Conservation (phyloP, 345 rosid genomes). For the Salix exigua region DNA sequence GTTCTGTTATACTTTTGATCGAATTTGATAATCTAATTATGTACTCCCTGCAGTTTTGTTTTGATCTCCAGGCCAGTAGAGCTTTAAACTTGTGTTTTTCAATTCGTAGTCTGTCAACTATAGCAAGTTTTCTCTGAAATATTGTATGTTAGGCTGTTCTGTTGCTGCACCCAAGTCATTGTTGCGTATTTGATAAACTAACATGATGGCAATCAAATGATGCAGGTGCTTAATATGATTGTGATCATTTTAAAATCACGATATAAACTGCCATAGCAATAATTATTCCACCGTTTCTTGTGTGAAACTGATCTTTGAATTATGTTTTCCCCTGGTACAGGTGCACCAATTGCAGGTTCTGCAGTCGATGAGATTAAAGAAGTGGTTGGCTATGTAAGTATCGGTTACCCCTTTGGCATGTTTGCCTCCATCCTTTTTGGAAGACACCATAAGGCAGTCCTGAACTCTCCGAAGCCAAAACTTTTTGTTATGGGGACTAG, state of each 20-base stretch:
- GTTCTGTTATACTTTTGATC: neutral
- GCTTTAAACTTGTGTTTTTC: neutral
- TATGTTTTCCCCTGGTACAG: conserved; percentile 31
- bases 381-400: conserved; percentile 73
- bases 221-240: neutral
- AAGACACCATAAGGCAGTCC: conserved; percentile 73
- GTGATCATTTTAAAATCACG: neutral
- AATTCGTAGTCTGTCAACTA: neutral
- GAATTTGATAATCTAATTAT: neutral
- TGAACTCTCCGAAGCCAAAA: conserved; percentile 72
- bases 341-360: conserved; percentile 94
- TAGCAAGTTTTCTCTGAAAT: neutral
- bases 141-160: neutral
- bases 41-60: neutral
- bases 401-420: conserved; percentile 89
- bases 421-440: conserved; percentile 81
- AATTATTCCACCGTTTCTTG: neutral
- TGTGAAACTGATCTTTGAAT: neutral
- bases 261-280: neutral
- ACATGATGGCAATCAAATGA: neutral
- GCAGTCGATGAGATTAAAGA: conserved; percentile 72
- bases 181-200: neutral
- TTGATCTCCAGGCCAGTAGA: neutral
- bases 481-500: conserved; percentile 90
- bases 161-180: neutral